These are phyloP conservation scores for Cladosporium sp. DNA, from an alignment of 2,329 filamentous ascomycete species.

Conservation along the genomic window DNA sequence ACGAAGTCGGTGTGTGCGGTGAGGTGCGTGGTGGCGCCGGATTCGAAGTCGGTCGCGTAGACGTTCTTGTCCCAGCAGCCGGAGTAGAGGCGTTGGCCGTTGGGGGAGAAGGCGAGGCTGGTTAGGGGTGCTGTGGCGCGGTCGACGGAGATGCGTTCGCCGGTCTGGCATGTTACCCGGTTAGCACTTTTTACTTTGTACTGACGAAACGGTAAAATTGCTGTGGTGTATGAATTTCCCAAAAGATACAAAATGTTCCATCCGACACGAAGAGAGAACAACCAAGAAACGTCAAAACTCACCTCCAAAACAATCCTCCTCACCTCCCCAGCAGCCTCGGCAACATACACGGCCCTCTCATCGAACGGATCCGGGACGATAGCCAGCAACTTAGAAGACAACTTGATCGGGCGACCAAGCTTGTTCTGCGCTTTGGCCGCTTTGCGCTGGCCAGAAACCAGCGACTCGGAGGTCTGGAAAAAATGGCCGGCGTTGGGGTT, in stretches of 20 bases:
- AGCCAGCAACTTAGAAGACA: conserved; percentile 82
- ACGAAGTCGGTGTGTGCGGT: conserved; percentile 83
- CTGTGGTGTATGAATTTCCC: conserved; percentile 37
- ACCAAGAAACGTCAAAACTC: conserved; percentile 39
- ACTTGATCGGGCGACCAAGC: conserved; percentile 69
- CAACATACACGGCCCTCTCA: conserved; percentile 62
- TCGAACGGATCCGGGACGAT: conserved; percentile 61
- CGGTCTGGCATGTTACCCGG: neutral
- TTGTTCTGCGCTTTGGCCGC: conserved; percentile 72
- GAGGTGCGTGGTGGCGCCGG: conserved; percentile 10
- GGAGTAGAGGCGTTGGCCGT: conserved; percentile 59
- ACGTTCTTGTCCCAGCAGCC: conserved; percentile 93
- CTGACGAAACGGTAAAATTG: neutral
- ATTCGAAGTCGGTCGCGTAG: conserved; percentile 70
- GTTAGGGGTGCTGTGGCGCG: conserved; percentile 77
- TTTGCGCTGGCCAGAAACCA: conserved; percentile 53
- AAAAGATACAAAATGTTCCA: conserved; percentile 35
- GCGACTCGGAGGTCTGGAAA: conserved; percentile 72
- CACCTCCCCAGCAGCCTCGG: conserved; percentile 79
- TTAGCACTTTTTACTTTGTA: neutral
- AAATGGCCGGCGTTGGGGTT: conserved; percentile 48
- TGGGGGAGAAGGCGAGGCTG: conserved; percentile 59
- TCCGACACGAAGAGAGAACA: neutral
- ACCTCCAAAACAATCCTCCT: conserved; percentile 71
- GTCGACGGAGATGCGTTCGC: conserved; percentile 37